Conservation (phyloP, 2,329 filamentous ascomycete genomes). For the Gaeumannomyces tritici region DNA sequence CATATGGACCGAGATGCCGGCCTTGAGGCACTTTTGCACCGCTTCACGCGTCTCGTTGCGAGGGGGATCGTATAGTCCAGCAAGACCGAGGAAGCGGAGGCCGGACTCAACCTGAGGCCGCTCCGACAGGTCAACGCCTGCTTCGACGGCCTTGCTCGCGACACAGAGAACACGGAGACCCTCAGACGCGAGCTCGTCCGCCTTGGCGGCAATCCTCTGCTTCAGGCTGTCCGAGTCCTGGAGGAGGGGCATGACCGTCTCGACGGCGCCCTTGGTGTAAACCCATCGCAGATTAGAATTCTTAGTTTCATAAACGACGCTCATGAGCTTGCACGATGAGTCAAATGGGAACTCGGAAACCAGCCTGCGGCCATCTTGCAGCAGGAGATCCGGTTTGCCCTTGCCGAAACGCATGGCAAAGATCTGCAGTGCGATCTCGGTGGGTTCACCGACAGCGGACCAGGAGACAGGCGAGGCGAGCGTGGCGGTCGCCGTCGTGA, state of each 20-base stretch:
- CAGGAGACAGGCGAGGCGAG: conserved; percentile 38
- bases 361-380: conserved; percentile 3
- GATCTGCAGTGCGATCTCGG: conserved; percentile 60
- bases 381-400: conserved; percentile 37
- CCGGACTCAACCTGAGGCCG: conserved; percentile 38
- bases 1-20: conserved; percentile 60
- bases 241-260: conserved; percentile 41
- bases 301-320: conserved; percentile 31
- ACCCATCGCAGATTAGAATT: neutral
- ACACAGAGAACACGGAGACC: conserved; percentile 62
- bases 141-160: conserved; percentile 36
- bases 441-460: conserved; percentile 57
- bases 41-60: conserved; percentile 55
- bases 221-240: conserved; percentile 36
- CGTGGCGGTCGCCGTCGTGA: conserved; percentile 35
- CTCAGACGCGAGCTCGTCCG: conserved; percentile 48
- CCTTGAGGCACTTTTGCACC: conserved; percentile 47
- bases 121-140: conserved; percentile 24
- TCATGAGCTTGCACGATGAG: conserved; percentile 58
- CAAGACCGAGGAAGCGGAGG: conserved; percentile 58
- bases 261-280: conserved; percentile 50
- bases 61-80: conserved; percentile 65
- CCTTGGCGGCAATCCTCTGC: conserved; percentile 33
- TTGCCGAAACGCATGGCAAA: conserved; percentile 54
- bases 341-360: conserved; percentile 53